Evolutionary conservation across 352 stramenopile genomes (phyloP).

Genomic region (Globisporangium cylindrosporum): DNA sequence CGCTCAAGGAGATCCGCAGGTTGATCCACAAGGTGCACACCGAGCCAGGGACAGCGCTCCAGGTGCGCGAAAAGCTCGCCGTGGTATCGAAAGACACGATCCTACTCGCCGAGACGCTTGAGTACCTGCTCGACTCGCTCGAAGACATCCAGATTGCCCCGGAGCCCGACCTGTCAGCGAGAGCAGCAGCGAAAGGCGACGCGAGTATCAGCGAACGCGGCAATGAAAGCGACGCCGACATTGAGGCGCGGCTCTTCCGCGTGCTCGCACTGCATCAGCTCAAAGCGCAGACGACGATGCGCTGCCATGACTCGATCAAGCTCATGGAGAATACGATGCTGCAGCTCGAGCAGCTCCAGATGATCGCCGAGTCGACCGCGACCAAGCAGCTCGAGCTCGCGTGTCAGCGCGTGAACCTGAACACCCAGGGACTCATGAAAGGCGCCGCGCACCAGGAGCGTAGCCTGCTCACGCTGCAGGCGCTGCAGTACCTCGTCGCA

Average conservation of each 20-base stretch:
- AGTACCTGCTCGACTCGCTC: constrained; percentile 94
- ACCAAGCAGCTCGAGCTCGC: constrained; percentile 90
- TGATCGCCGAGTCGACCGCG: constrained; percentile 89
- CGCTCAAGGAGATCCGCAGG: constrained; percentile 92
- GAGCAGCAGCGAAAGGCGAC: not conserved
- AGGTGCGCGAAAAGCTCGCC: constrained; percentile 91
- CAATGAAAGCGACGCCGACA: constrained; percentile 39
- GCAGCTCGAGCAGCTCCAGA: constrained; percentile 92
- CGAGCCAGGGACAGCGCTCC: constrained; percentile 80
- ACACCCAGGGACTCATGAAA: constrained; percentile 85
- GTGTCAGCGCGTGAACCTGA: constrained; percentile 86
- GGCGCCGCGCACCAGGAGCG: constrained; percentile 71
- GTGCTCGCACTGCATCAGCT: constrained; percentile 88
- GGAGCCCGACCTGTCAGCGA: constrained; percentile 20
- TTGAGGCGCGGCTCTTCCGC: constrained; percentile 83
- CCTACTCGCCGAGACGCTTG: constrained; percentile 94
- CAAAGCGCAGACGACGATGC: constrained; percentile 89
- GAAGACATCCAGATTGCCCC: constrained; percentile 65
- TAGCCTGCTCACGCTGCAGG: constrained; percentile 73
- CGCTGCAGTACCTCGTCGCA: constrained; percentile 91
- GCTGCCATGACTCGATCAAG: constrained; percentile 95
- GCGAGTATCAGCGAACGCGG: not conserved
- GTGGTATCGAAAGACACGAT: constrained; percentile 94
- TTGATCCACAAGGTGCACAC: constrained; percentile 87
- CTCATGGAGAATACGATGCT: constrained; percentile 92